Base-by-base conservation (phyloP, 305 asterid genomes). In the Fraxinus sp. region DNA sequence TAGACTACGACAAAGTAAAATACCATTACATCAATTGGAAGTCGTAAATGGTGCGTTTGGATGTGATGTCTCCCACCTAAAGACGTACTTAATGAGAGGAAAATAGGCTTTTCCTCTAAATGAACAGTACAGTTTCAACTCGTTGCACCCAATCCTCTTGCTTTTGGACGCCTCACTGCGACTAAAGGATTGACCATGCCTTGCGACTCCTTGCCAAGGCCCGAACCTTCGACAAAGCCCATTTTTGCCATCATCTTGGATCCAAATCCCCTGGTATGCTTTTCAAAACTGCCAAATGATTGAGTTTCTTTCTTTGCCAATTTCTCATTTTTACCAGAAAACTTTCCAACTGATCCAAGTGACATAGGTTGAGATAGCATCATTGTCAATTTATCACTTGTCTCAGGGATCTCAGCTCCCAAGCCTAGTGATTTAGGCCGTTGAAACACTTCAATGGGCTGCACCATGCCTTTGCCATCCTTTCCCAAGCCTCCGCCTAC, bases 391-490 rank as follows among this genome's bases (percentile, higher is more conserved):
- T 82, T 78, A 55, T 32, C 80, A 78, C 88, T 88, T 36, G 89
- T 70, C 87, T 93, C 98, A 32, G 94, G 92, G 77, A 78, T 86
- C 16, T 85, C 91, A 1, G 97, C 98, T 55, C 99, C 99, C 87
- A 94, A 86, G 79, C 99, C 98, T 8, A 96, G 97, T 76, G 99
- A 90, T 85, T 91, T 96, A 22, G 98, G 98, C 64, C 99, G 91
- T 81, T 92, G 97, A 49, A 62, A 78, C 74, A 90, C 99, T 90
- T 93, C 93, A 26, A 96, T 91, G 76, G 99, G 99, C 86, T 84
- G 83, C 14, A 95, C 83, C 84, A 89, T 87, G 3, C 99, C 98
- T 88, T 89, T 93, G 55, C 98, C 97, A 26, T 92, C 97, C 85
- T 94, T 96, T 4, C 99, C 99, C 72, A 94, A 83, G 24, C 98